Conservation (phyloP, 805 yeast species). For the Saccharomycopsis malanga region DNA sequence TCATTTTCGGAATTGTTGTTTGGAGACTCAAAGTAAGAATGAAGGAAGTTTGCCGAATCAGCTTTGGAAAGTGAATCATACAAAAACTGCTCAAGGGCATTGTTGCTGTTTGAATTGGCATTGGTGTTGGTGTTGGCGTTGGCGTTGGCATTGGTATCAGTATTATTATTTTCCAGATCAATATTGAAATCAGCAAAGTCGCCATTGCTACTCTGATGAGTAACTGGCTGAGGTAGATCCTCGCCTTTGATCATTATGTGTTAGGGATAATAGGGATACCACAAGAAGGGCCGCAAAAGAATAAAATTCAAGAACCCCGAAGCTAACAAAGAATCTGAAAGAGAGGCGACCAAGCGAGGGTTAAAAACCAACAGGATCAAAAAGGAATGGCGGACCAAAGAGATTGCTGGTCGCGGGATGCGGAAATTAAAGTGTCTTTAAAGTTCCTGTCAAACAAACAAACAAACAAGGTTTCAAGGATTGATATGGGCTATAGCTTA, state of each 20-base stretch:
- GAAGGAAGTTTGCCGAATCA: background rate
- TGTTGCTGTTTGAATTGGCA: background rate
- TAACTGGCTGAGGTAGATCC: background rate
- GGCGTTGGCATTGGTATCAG: background rate
- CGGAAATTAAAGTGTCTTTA: background rate
- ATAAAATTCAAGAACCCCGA: background rate
- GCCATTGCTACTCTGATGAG: background rate
- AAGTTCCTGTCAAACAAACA: no score
- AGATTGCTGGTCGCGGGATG: no score
- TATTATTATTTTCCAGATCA: background rate
- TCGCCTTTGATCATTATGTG: background rate
- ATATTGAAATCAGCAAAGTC: no score
- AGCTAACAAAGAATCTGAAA: background rate
- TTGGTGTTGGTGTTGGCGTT: background rate
- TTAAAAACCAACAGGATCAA: background rate
- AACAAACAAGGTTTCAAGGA: no score
- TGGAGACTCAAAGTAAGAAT: background rate
- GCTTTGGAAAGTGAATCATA: slow-evolving; percentile 4
- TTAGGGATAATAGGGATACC: background rate
- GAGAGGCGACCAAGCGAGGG: background rate
- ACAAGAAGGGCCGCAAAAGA: background rate
- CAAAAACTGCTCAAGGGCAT: slow-evolving; percentile 7
- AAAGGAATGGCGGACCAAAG: background rate
- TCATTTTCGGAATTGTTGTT: background rate
- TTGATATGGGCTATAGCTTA: no score